Evolutionary conservation across 2,329 filamentous ascomycete genomes (phyloP).

Genomic region (Elsinoe necatrix): DNA sequence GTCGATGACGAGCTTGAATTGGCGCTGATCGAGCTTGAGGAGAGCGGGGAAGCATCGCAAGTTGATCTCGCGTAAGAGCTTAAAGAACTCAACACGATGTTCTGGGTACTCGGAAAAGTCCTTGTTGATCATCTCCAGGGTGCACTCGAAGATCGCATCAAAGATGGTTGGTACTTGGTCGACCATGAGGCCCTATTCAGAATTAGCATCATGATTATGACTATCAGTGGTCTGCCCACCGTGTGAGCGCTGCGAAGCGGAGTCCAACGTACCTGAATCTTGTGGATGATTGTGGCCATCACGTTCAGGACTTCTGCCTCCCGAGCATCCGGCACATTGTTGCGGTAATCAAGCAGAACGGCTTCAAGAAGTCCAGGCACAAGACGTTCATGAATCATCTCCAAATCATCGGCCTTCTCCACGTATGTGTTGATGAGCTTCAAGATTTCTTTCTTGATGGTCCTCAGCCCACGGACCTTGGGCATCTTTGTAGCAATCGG

Average conservation of each 20-base stretch:
- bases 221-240: conserved; percentile 19
- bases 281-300: conserved; percentile 95
- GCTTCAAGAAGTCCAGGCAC: conserved; percentile 93
- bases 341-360: conserved; percentile 91
- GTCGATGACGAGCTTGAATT: conserved; percentile 99
- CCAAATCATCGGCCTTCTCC: conserved; percentile 91
- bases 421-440: conserved; percentile 98
- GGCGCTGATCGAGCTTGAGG: conserved; percentile 84
- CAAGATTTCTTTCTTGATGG: conserved; percentile 98
- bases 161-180: conserved; percentile 96
- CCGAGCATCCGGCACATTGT: conserved; percentile 88
- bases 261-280: conserved; percentile 76
- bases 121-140: conserved; percentile 99
- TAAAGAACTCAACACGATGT: conserved; percentile 99
- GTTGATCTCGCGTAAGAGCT: conserved; percentile 90
- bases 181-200: conserved; percentile 75
- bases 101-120: conserved; percentile 99
- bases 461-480: conserved; percentile 85
- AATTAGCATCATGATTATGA: conserved; percentile 25
- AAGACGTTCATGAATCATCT: conserved; percentile 87
- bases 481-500: conserved; percentile 91
- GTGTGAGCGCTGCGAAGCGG: conserved; percentile 44
- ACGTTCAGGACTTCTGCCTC: conserved; percentile 95
- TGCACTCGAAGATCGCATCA: conserved; percentile 98
- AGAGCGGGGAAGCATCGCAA: conserved; percentile 93